Evolutionary conservation across 495 filamentous ascomycete genomes (phyloP).

Genomic region (Aspergillus conjunctus): DNA sequence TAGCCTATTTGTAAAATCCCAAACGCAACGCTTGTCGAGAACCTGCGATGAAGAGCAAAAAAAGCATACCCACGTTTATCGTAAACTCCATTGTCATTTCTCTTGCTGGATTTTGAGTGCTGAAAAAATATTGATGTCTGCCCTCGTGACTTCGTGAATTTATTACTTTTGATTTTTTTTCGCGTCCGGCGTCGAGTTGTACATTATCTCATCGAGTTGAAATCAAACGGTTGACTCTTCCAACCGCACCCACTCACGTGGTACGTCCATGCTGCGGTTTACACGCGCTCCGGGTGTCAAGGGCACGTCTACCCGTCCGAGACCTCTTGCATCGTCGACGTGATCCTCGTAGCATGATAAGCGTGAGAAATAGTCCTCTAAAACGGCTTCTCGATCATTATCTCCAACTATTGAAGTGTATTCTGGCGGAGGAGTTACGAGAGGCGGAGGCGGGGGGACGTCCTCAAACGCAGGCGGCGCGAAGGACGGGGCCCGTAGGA

Average conservation of each 20-base stretch:
- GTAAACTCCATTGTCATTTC: conserved; percentile 17
- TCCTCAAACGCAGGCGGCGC: conserved; percentile 91
- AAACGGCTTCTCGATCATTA: conserved; percentile 67
- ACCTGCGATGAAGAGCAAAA: conserved; percentile 4
- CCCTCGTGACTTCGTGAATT: conserved; percentile 37
- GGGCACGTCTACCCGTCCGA: conserved; percentile 62
- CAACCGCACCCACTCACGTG: conserved; percentile 56
- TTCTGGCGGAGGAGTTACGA: conserved; percentile 83
- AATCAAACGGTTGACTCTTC: conserved; percentile 40
- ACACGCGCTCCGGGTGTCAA: conserved; percentile 70
- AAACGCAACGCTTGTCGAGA: conserved; percentile 10
- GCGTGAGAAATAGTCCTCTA: conserved; percentile 90
- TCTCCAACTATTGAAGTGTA: conserved; percentile 86
- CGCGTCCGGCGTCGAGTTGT: neutral
- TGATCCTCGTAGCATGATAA: conserved; percentile 59
- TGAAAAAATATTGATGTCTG: conserved; percentile 13
- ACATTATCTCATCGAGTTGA: neutral
- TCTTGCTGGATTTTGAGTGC: neutral
- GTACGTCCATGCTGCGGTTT: conserved; percentile 68
- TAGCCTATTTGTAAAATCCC: neutral
- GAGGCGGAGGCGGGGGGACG: conserved; percentile 79
- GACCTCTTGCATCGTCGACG: conserved; percentile 56
- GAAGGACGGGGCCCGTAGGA: conserved; percentile 83
- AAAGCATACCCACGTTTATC: conserved; percentile 12
- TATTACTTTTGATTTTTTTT: conserved; percentile 11